Base-by-base conservation (phyloP, 1,284 basidiomycete genomes). In the Crepidotus sp. region DNA sequence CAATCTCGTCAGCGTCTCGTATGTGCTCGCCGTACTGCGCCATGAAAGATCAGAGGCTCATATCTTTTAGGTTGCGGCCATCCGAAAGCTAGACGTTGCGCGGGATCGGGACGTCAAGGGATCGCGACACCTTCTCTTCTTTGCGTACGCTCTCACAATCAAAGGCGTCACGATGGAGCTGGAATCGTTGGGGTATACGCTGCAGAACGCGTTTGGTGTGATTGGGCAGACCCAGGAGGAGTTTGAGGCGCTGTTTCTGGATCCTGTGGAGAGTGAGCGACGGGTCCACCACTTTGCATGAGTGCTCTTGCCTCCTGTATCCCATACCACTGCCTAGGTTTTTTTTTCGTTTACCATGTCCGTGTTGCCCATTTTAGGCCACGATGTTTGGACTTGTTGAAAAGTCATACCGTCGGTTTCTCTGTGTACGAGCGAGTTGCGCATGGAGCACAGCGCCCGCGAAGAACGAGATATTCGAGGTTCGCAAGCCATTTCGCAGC, bases 81-180 rank as follows among this genome's bases (percentile, higher is more conserved):
- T 96, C 49, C 69, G 87, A n/a, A 72, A 73, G 34, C 71, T 97
- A 13, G 86, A 94, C 27, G 79, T 93, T 4, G 89, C 96, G 11
- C 83, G 81, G 55, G 83, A 71, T 59, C 80, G 71, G 5, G 77
- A 86, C 33, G 74, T 79, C 21, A 80, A 78, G 55, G 78, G 73
- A 6, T 91, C 89, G 5, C 73, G 83, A 27, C 89, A 94, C 55
- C 68, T 98, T 6, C 70, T 98, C 15, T 97, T 89, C 66, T 95
- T 96, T 57, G 91, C 91, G 0, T 97, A 97, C 58, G 90, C 89
- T 0, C 68, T 95, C 42, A 88, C 88, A 42, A 95, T 96, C 91
- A 79, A 84, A 60, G 89, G 91, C 6, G 86, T 96, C 24, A 93
- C 91, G 14, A 74, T 78, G 46, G 90, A 95, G 57, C 72, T 96